Base-by-base conservation (phyloP, 495 filamentous ascomycete genomes). In the Daldinia childiae region DNA sequence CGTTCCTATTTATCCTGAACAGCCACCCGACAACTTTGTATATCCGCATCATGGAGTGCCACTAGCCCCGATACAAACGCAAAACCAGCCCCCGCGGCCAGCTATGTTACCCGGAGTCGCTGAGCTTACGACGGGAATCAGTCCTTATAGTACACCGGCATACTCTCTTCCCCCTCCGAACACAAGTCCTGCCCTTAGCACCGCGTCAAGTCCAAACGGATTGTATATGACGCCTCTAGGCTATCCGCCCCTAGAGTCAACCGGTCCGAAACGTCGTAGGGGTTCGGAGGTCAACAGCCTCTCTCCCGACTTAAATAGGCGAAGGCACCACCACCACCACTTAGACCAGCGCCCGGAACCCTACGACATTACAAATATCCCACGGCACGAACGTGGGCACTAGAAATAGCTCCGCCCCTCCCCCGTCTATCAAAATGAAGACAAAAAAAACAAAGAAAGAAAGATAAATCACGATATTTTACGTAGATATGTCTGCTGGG, bases 121-220 rank as follows among this genome's bases (percentile, higher is more conserved):
- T 19, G 85, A 88, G 72, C 80, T 88, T 66, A 88, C 86, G 0
- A 88, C 86, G 1, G 86, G 85, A 19, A 72, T 86, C 29, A 84
- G 82, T 60, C 83, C 85, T 15, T 87, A 87, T 64, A 84, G 73
- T 73, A 84, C 84, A 19, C 83, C 85, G 19, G 85, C 85, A 5
- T 87, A 87, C 66, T 80, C 84, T n/a, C 64, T 72, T 1, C 78
- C 79, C 24, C 68, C 79, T 30, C 75, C 79, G 4, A 81, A 66
- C 27, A 73, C 70, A 26, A 83, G 78, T 57, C 81, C 80, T 11
- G 68, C 75, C 29, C 76, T 76, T 62, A 81, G 78, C 57, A 73
- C 77, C 15, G 81, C 78, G 1, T 73, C 81, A 15, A 86, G 82
- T 57, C 83, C 83, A 19, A 57, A 34, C 6, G 82, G 83, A 0